A percentile compares a stretch with the other conserved stretches of the same genome.
These are phyloP conservation scores for Pueraria montana DNA, from an alignment of 306 rosid species.

Conservation along the genomic window DNA sequence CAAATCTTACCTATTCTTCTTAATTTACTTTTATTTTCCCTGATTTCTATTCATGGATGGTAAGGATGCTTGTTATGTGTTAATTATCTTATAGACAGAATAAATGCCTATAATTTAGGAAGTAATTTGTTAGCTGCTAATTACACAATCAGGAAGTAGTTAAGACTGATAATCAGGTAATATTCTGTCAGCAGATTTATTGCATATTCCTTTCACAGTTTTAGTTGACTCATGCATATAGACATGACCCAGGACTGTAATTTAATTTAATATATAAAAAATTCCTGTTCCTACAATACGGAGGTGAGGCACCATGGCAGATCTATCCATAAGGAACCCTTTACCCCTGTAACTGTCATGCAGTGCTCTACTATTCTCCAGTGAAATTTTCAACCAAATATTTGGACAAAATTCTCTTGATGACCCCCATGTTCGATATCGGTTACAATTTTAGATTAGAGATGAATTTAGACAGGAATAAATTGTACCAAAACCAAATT, in stretches of 20 bases:
- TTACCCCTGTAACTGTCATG: neutral
- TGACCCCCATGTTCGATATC: neutral
- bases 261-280: neutral
- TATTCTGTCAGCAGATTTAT: conserved; percentile 12
- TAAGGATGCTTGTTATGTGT: conserved; percentile 11
- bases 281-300: neutral
- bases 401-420: neutral
- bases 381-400: neutral
- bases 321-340: neutral
- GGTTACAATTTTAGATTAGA: neutral
- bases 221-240: neutral
- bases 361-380: neutral
- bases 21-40: conserved; percentile 29
- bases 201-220: neutral
- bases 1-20: conserved; percentile 31
- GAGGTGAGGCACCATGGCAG: conserved; percentile 1
- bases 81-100: neutral
- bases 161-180: neutral
- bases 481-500: neutral
- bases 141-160: neutral
- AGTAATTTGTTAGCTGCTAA: conserved; percentile 9
- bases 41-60: conserved; percentile 29
- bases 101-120: conserved; percentile 6
- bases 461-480: neutral
- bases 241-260: neutral